Conservation (phyloP, 768 basidiomycete species). For the Hebeloma cylindrosporum region DNA sequence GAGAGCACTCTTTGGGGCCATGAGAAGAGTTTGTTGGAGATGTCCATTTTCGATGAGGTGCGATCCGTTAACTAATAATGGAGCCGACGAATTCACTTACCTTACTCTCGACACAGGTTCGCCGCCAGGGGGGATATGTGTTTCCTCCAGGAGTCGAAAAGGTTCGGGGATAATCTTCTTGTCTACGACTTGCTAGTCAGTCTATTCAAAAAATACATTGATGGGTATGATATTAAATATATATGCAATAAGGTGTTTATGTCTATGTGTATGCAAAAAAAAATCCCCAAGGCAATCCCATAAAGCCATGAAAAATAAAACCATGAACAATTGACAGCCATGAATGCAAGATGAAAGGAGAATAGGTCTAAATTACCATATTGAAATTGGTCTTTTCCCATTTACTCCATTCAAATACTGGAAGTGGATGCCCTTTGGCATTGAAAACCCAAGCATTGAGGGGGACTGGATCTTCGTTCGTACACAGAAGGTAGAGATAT, state of each 20-base stretch:
- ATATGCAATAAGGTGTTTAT: no score
- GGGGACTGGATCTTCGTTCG: constrained; percentile 57
- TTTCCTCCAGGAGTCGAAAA: constrained; percentile 67
- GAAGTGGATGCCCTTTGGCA: constrained; percentile 78
- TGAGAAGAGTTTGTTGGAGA: constrained; percentile 76
- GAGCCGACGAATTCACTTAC: neutral
- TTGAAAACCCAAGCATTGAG: constrained; percentile 60
- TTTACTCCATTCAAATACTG: constrained; percentile 62
- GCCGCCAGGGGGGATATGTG: constrained; percentile 64
- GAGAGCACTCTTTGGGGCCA: constrained; percentile 78
- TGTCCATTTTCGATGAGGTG: constrained; percentile 89
- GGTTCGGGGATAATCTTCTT: constrained; percentile 24
- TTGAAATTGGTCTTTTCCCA: constrained; percentile 51
- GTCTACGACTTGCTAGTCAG: no score
- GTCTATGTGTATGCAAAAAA: no score
- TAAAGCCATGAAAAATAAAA: no score
- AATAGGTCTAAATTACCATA: constrained; percentile 22
- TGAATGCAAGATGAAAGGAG: neutral
- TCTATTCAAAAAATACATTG: no score
- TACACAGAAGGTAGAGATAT: constrained; percentile 70
- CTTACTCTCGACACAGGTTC: constrained; percentile 46
- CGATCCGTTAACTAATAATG: constrained; percentile 13
- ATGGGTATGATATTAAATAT: no score
- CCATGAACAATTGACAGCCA: neutral
- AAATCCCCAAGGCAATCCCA: no score